A percentile compares a stretch with the other conserved stretches of the same genome.
Conservation (phyloP, 2,329 filamentous ascomycete species). For the Chaetothyriales sp. region DNA sequence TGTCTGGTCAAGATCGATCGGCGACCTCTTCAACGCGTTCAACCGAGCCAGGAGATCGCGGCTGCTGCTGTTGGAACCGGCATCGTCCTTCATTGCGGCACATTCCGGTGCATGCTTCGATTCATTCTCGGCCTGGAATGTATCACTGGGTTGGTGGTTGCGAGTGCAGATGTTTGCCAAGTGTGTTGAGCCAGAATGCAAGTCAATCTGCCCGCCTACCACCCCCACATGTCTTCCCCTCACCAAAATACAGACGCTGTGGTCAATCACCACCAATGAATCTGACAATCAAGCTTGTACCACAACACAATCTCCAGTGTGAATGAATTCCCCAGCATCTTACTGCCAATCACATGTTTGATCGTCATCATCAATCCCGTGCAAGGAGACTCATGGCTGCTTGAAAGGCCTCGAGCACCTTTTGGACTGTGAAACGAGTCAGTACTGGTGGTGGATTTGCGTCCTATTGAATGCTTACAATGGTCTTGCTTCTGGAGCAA, state of each 20-base stretch:
- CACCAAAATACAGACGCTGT: neutral
- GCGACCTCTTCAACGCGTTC: conserved; percentile 23
- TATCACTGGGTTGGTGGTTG: neutral
- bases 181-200: neutral
- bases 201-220: neutral
- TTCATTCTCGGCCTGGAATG: neutral
- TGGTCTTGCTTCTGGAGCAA: conserved; percentile 64
- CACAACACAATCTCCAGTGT: too few relatives aligned
- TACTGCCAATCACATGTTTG: neutral
- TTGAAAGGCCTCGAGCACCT: conserved; percentile 35
- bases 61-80: conserved; percentile 17
- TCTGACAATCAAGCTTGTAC: neutral
- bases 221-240: neutral
- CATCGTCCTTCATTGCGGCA: conserved; percentile 10
- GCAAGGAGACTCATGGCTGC: conserved; percentile 30
- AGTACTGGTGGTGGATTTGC: neutral
- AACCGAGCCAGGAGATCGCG: conserved; percentile 20
- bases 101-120: neutral
- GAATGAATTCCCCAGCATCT: neutral
- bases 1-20: conserved; percentile 19
- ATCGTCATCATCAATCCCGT: neutral
- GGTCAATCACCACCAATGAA: neutral
- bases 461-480: conserved; percentile 41
- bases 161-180: neutral
- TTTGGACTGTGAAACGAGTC: conserved; percentile 21